Base-by-base conservation (phyloP, 2,329 filamentous ascomycete species). In the Ceratocystis variospora region DNA sequence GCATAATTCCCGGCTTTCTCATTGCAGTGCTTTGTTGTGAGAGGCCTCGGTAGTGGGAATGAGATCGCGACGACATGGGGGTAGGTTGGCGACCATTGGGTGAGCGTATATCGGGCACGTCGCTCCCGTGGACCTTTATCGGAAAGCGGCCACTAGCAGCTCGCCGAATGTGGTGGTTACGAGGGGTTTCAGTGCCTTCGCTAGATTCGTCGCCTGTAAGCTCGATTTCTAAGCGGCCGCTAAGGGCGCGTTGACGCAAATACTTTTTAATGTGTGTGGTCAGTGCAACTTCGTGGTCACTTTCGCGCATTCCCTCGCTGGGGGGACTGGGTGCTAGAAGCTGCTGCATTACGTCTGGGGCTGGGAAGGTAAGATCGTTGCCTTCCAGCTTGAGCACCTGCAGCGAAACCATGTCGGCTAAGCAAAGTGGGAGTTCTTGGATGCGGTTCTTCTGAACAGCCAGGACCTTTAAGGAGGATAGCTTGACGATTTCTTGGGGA, bases 361-460 rank as follows among this genome's bases (percentile, higher is more conserved):
- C 87, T 2, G 91, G 91, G 71, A 93, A 93, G 67, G 81, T 83
- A 67, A 96, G 83, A 7, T 89, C 89, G 71, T 96, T 96, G 59
- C 90, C 90, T 67, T 93, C 88, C 45, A 96, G 84, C 75, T 96
- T 96, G 66, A 97, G 80, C 70, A 95, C 88, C 73, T 93, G 89
- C 68, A 97, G 78, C 66, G 90, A 94, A 66, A 83, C 86, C 88
- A 96, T 96, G 70, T 96, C 91, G 65, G 89, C 90, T 25, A 97
- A 77, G 70, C 89, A 92, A 5, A 89, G 77, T 1, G 93, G 93
- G 19, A 97, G 78, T 70, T 92, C 87, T 69, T 90, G 86, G 71
- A 97, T 90, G 68, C 87, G 84, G 74, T 96, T 96, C 73, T 89
- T 89, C 70, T 89, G 88, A 45, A 96, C 83, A 1, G 91, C 92